phyloP scores from a whole-genome alignment of 1,139 yeast species.

The Scheffersomyces quercinus region DNA sequence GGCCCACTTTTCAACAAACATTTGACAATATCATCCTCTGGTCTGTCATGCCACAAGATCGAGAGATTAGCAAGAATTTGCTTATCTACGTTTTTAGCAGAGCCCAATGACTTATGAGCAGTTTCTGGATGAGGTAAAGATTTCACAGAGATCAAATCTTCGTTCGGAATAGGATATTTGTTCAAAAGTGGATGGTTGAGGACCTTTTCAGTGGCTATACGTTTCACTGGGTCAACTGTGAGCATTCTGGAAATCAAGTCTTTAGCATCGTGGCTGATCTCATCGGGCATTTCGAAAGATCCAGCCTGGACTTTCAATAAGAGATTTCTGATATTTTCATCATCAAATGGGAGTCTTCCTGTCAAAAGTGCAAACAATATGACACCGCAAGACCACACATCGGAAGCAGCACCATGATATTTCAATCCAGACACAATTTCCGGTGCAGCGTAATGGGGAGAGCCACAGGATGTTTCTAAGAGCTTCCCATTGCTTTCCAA shows the following conservation, averaged over 20 bases:
- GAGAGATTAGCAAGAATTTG: slow-evolving; percentile 68
- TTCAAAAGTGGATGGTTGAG: slow-evolving; percentile 72
- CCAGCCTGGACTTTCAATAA: slow-evolving; percentile 77
- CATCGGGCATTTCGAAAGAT: slow-evolving; percentile 69
- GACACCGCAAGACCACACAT: slow-evolving; percentile 87
- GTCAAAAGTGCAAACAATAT: slow-evolving; percentile 74
- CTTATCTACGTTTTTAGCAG: slow-evolving; percentile 54
- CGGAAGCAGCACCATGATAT: slow-evolving; percentile 82
- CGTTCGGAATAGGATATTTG: slow-evolving; percentile 58
- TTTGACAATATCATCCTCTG: slow-evolving; percentile 53
- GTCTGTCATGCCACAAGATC: slow-evolving; percentile 74
- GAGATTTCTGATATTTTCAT: slow-evolving; percentile 70
- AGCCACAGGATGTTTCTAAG: slow-evolving; percentile 79
- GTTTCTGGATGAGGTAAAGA: slow-evolving; percentile 67
- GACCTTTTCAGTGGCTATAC: slow-evolving; percentile 78
- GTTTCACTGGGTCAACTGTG: slow-evolving; percentile 71
- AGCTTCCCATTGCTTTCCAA: slow-evolving; percentile 70
- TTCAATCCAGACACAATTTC: slow-evolving; percentile 78
- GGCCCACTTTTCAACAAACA: slow-evolving; percentile 58
- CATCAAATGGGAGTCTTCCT: slow-evolving; percentile 82
- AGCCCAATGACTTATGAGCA: slow-evolving; percentile 50
- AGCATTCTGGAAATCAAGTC: slow-evolving; percentile 74
- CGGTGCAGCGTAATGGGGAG: slow-evolving; percentile 88
- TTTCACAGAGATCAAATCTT: slow-evolving; percentile 50
- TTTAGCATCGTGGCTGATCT: slow-evolving; percentile 62